phyloP scores from a whole-genome alignment of 805 yeast species.

The Candida oleophila region DNA sequence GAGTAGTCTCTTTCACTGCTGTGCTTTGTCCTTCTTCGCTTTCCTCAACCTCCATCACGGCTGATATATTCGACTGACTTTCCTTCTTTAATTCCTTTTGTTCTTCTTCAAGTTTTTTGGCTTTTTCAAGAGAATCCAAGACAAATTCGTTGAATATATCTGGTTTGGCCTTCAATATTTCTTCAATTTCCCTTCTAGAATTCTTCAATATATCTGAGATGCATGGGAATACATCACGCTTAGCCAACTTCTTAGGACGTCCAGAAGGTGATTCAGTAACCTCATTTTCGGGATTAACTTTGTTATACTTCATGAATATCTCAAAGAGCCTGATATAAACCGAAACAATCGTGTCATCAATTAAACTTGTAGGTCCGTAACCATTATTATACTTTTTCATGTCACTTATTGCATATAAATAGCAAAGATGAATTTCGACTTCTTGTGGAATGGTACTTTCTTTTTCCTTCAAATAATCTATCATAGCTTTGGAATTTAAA shows the following conservation, averaged over 20 bases:
- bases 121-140: constrained; percentile 4
- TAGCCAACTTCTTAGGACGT: constrained; percentile 37
- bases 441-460: constrained; percentile 26
- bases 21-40: neutral
- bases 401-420: constrained; percentile 53
- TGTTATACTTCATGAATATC: constrained; percentile 11
- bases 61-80: neutral
- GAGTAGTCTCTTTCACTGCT: neutral
- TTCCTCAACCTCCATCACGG: neutral
- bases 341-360: constrained; percentile 71
- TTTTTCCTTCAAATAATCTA: constrained; percentile 19
- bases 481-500: constrained; percentile 29
- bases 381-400: constrained; percentile 75
- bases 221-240: constrained; percentile 41
- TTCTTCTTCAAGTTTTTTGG: constrained; percentile 3
- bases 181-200: constrained; percentile 30
- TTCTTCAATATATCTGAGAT: constrained; percentile 32
- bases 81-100: neutral
- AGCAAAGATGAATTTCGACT: constrained; percentile 39
- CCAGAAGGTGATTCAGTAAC: constrained; percentile 28
- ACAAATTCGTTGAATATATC: constrained; percentile 29
- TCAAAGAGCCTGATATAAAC: constrained; percentile 53
- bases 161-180: constrained; percentile 27
- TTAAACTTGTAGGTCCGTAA: constrained; percentile 70
- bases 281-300: constrained; percentile 6